A percentile compares a stretch with the other conserved stretches of the same genome.
Evolutionary conservation across 768 basidiomycete genomes (phyloP).

Genomic region (Mycena sanguinolenta): DNA sequence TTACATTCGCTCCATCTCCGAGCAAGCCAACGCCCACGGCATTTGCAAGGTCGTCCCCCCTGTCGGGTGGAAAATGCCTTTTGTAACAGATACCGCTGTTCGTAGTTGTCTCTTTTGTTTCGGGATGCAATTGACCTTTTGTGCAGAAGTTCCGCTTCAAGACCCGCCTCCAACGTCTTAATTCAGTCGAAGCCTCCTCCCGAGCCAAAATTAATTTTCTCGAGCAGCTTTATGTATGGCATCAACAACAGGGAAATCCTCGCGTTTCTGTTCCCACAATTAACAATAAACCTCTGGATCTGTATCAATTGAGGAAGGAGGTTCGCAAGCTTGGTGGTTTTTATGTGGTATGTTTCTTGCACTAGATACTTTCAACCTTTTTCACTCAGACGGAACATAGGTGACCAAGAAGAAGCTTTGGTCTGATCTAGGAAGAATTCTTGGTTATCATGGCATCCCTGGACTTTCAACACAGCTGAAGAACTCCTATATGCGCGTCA

Average conservation of each 20-base stretch:
- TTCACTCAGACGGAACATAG: conserved; percentile 54
- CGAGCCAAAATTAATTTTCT: conserved; percentile 97
- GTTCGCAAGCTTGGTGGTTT: conserved; percentile 92
- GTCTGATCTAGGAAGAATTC: conserved; percentile 84
- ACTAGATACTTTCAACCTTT: background rate
- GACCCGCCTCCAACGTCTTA: conserved; percentile 93
- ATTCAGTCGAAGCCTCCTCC: conserved; percentile 97
- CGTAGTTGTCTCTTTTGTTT: conserved; percentile 54
- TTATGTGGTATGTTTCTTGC: conserved; percentile 72
- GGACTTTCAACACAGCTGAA: conserved; percentile 91
- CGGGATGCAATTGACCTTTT: conserved; percentile 31
- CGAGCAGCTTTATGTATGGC: conserved; percentile 96
- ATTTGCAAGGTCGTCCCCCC: conserved; percentile 98
- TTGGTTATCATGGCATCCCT: conserved; percentile 87
- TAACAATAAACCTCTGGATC: conserved; percentile 91
- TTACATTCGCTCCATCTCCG: conserved; percentile 88
- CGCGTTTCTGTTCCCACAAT: conserved; percentile 94
- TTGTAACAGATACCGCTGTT: conserved; percentile 94
- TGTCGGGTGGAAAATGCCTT: conserved; percentile 94
- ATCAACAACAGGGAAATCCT: conserved; percentile 93
- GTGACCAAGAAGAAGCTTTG: conserved; percentile 89
- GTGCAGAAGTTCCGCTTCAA: conserved; percentile 91
- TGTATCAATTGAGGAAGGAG: conserved; percentile 94
- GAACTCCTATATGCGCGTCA: conserved; percentile 90
- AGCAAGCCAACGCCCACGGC: conserved; percentile 80